Conservation (phyloP, 371 early-diverging fungal species). For the Apophysomyces variabilis region DNA sequence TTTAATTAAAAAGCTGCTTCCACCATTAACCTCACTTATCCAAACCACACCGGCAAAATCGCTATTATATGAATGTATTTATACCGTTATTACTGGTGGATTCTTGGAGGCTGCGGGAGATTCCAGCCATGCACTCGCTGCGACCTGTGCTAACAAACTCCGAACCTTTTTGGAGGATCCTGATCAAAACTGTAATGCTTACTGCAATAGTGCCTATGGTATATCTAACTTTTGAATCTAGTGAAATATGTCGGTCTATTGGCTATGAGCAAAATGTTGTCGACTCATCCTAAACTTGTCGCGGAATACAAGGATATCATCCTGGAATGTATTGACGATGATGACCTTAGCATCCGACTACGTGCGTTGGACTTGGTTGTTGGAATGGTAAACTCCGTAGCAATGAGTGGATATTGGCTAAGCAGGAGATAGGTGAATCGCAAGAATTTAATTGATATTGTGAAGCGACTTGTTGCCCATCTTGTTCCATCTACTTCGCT, state of each 20-base stretch:
- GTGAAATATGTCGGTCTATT: slow-evolving; percentile 93
- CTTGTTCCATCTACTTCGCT: slow-evolving; percentile 52
- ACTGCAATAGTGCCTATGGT: neutral
- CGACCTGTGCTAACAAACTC: slow-evolving; percentile 89
- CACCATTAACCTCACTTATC: slow-evolving; percentile 83
- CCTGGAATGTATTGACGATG: slow-evolving; percentile 88
- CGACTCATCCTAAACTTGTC: slow-evolving; percentile 83
- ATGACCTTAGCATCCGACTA: slow-evolving; percentile 89
- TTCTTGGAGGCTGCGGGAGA: slow-evolving; percentile 77
- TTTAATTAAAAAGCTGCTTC: slow-evolving; percentile 85
- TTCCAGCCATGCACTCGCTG: slow-evolving; percentile 70
- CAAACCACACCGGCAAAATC: slow-evolving; percentile 93
- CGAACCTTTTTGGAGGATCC: slow-evolving; percentile 82
- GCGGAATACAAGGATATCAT: slow-evolving; percentile 83
- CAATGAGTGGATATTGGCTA: neutral
- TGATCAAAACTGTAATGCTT: slow-evolving; percentile 87
- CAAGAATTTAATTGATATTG: slow-evolving; percentile 79
- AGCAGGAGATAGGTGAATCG: slow-evolving; percentile 61
- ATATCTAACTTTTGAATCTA: slow-evolving; percentile 21
- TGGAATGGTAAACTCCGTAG: slow-evolving; percentile 64
- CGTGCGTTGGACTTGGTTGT: slow-evolving; percentile 87
- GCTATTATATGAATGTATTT: slow-evolving; percentile 92
- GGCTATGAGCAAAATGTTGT: slow-evolving; percentile 81
- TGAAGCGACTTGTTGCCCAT: slow-evolving; percentile 82
- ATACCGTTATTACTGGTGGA: slow-evolving; percentile 90